Conservation (phyloP, 805 yeast genomes). For the Torulaspora gathmanii region DNA sequence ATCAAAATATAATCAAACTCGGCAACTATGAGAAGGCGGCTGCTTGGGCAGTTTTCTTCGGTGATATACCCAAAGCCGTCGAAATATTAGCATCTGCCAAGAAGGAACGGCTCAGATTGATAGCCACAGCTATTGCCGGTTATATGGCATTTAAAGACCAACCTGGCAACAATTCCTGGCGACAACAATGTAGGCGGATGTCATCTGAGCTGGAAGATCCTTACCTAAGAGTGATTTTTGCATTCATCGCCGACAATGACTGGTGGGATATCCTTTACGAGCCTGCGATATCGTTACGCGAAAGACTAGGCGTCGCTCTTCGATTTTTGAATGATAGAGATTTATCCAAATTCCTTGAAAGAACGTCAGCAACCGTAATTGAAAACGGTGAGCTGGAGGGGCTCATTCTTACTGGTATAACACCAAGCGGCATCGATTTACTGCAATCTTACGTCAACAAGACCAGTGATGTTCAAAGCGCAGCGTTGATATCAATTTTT, state of each 20-base stretch:
- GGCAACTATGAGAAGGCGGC: conserved; percentile 86
- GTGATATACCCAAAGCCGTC: conserved; percentile 77
- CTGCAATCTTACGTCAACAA: conserved; percentile 83
- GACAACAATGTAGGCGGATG: conserved; percentile 83
- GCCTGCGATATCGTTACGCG: conserved; percentile 79
- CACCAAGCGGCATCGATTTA: conserved; percentile 75
- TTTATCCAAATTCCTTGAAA: conserved; percentile 61
- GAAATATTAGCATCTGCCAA: conserved; percentile 71
- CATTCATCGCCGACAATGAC: conserved; percentile 86
- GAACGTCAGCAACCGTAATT: conserved; percentile 67
- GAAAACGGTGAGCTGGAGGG: conserved; percentile 86
- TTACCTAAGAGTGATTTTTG: conserved; percentile 85
- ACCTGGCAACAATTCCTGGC: conserved; percentile 72
- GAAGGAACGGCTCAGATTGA: conserved; percentile 63
- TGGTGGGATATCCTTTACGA: conserved; percentile 97
- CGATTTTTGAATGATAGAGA: conserved; percentile 79
- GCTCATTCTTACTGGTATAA: conserved; percentile 82
- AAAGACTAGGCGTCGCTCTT: conserved; percentile 84
- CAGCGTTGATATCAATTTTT: conserved; percentile 71
- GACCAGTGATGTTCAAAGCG: conserved; percentile 88
- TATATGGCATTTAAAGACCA: conserved; percentile 46
- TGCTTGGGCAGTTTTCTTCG: conserved; percentile 95
- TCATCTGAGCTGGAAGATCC: conserved; percentile 89
- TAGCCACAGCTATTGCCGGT: conserved; percentile 93
- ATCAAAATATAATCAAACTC: conserved; percentile 48